Evolutionary conservation across 257 asterid species (phyloP).

Genomic region (Echites panduratus): DNA sequence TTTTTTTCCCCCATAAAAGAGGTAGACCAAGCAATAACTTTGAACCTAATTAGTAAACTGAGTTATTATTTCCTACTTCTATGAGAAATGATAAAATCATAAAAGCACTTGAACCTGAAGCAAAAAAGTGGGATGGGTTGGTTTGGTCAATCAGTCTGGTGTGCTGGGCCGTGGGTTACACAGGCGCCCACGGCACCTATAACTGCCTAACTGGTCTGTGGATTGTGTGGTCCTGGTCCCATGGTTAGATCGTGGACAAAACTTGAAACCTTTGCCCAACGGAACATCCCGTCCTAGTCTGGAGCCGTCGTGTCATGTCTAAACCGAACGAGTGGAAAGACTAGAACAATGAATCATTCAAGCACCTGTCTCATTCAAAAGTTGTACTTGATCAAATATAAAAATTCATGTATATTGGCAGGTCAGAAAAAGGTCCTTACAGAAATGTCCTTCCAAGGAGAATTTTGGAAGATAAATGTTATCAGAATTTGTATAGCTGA

Average conservation of each 20-base stretch:
- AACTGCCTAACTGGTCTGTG: background rate
- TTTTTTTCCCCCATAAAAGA: too few relatives aligned
- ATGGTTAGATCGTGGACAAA: background rate
- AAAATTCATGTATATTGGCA: background rate
- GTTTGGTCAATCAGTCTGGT: background rate
- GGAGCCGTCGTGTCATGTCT: background rate
- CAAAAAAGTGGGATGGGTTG: background rate
- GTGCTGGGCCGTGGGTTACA: background rate
- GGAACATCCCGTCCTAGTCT: background rate
- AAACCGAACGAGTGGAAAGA: background rate
- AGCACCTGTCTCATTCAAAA: background rate
- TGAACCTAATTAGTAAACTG: too few relatives aligned
- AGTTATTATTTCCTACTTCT: too few relatives aligned
- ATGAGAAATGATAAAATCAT: too few relatives aligned
- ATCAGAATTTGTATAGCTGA: conserved; percentile 3
- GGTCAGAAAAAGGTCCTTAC: background rate
- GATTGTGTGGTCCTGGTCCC: background rate
- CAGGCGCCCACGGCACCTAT: background rate
- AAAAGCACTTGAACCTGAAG: background rate
- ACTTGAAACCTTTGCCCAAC: background rate
- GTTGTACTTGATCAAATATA: background rate
- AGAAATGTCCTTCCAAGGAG: background rate
- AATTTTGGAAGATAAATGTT: background rate
- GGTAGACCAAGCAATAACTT: too few relatives aligned
- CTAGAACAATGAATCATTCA: background rate